Evolutionary conservation across 139 green algal genomes (phyloP).

Genomic region (Gonium pectorale): DNA sequence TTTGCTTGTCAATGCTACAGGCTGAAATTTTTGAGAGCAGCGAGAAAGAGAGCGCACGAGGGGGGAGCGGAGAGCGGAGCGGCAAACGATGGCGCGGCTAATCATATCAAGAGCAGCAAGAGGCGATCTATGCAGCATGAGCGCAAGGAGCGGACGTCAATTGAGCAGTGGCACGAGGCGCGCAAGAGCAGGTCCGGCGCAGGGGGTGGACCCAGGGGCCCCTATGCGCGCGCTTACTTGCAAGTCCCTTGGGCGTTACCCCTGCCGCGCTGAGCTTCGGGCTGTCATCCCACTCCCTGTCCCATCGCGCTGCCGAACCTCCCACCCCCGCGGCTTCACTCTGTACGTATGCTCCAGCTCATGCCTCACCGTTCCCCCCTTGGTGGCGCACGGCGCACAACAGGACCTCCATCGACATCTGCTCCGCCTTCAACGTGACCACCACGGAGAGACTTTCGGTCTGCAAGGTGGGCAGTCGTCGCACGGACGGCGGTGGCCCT

Average conservation of each 20-base stretch:
- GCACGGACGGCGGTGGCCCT: too few species aligned
- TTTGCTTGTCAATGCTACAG: background rate
- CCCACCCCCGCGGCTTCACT: too few species aligned
- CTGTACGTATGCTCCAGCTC: too few species aligned
- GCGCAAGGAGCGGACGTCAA: slow-evolving; percentile 45
- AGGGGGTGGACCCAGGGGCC: too few species aligned
- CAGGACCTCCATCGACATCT: slow-evolving; percentile 58
- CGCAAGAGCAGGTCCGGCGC: slow-evolving; percentile 48
- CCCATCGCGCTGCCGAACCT: too few species aligned
- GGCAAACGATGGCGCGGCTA: background rate
- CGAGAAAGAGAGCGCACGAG: slow-evolving; percentile 17
- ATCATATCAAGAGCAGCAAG: background rate
- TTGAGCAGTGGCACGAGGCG: slow-evolving; percentile 64
- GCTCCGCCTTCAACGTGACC: slow-evolving; percentile 37
- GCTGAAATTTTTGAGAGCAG: slow-evolving; percentile 38
- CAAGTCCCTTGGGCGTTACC: too few species aligned
- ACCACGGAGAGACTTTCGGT: slow-evolving; percentile 55
- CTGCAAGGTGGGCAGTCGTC: slow-evolving; percentile 54
- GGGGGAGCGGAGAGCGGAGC: slow-evolving; percentile 2
- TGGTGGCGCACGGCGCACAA: too few species aligned
- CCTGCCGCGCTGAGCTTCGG: too few species aligned
- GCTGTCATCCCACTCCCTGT: too few species aligned
- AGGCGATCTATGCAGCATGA: slow-evolving; percentile 44
- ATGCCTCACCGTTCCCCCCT: too few species aligned
- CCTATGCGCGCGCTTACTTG: too few species aligned